Base-by-base conservation (phyloP, 2,329 filamentous ascomycete species). In the Alternaria hordeiaustralica region DNA sequence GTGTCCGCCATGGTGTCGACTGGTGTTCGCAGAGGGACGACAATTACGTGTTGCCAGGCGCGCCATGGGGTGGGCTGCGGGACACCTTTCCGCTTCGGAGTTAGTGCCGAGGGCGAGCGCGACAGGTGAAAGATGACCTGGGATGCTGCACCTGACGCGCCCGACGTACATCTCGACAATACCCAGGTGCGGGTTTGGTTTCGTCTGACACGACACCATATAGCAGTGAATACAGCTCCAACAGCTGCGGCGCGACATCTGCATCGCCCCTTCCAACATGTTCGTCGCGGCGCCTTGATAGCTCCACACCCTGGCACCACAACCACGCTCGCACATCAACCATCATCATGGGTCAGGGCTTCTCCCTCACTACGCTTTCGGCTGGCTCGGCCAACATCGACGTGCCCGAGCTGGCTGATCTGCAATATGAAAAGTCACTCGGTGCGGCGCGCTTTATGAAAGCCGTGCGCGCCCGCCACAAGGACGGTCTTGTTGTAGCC, bases 391-490 rank as follows among this genome's bases (percentile, higher is more conserved):
- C 94, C 61, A 93, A 94, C 72, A 97, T 99, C 79, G 95, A 99
- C 80, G 89, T 96, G 26, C 92, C 94, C 43, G 95, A 99, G 84
- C 88, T 99, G 45, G 88, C 92, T 46, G 96, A 98, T 77, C 84
- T 98, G 63, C 89, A 91, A 41, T 97, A 97, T 82, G 96, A 99
- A 82, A 94, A 92, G 81, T 93, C 93, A 36, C 88, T 99, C 75
- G 95, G 95, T 51, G 93, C 92, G 70, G 94, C 93, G 23, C 90
- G 96, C 41, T 97, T 99, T 75, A 96, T 99, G 90, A 97, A 98
- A 82, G 96, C 93, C 68, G 94, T 98, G 68, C 89, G 95, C 69
- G 96, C 95, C 23, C 88, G 94, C 54, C 93, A 97, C 78, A 91
- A 92, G 74, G 92, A 97, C 84, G 95, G 96, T 59, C 86, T 97